Evolutionary conservation across 305 asterid genomes (phyloP).

Genomic region (Fraxinus sp.): DNA sequence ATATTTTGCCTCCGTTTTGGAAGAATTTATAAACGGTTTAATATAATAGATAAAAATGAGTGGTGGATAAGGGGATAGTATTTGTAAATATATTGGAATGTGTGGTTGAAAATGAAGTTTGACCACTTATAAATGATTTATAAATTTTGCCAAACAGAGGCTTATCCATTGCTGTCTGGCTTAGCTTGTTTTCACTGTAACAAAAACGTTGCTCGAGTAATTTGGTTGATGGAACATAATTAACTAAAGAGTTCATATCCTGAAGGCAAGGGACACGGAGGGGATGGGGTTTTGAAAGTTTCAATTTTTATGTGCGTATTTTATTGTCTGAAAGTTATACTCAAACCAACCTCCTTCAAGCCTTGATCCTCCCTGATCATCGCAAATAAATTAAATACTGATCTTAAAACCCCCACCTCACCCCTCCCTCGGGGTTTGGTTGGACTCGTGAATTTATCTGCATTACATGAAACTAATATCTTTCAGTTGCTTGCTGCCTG

Average conservation of each 20-base stretch:
- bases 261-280: not conserved
- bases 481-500: constrained; percentile 20
- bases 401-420: not conserved
- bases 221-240: not conserved
- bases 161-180: not conserved
- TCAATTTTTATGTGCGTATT: not conserved
- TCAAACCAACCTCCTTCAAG: not conserved
- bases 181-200: not conserved
- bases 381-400: not conserved
- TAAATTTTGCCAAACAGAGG: not conserved
- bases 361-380: not conserved
- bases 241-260: not conserved
- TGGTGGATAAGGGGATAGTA: not conserved
- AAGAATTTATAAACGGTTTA: not conserved
- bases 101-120: not conserved
- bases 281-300: not conserved
- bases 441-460: not conserved
- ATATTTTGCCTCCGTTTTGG: not conserved
- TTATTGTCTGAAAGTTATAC: not conserved
- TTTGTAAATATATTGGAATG: not conserved
- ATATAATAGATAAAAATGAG: not conserved
- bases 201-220: not conserved
- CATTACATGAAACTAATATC: not conserved
- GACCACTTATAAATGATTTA: not conserved
- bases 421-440: not conserved